These are phyloP conservation scores for Amesomyces nigricolor DNA, from an alignment of 2,329 filamentous ascomycete species.

Conservation along the genomic window DNA sequence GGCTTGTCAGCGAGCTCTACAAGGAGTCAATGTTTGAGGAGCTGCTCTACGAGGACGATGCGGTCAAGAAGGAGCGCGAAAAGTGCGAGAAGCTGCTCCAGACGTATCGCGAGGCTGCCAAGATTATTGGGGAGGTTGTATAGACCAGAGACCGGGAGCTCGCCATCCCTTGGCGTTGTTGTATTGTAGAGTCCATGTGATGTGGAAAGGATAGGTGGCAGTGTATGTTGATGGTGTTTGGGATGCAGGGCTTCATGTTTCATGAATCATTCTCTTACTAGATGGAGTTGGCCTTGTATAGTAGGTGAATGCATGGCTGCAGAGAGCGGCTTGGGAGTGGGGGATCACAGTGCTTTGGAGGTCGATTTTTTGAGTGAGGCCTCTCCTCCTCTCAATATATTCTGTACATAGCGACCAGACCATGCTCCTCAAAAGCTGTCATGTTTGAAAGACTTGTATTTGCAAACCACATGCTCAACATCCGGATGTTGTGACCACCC, in stretches of 20 bases:
- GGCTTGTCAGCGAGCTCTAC: slow-evolving; percentile 92
- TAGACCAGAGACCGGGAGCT: slow-evolving; percentile 37
- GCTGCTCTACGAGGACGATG: slow-evolving; percentile 93
- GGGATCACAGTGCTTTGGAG: not conserved
- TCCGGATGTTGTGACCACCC: too few relatives aligned
- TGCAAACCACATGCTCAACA: too few relatives aligned
- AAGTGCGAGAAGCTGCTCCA: slow-evolving; percentile 95
- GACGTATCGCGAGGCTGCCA: slow-evolving; percentile 95
- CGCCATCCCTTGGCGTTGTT: not conserved
- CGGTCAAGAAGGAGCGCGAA: slow-evolving; percentile 93
- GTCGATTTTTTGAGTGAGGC: not conserved
- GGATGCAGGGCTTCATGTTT: slow-evolving; percentile 1
- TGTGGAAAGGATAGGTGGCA: not conserved
- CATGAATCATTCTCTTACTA: not conserved
- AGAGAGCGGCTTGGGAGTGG: not conserved
- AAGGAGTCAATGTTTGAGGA: slow-evolving; percentile 87
- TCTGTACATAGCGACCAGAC: too few relatives aligned
- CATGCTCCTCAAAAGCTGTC: too few relatives aligned
- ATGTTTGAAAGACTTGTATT: too few relatives aligned
- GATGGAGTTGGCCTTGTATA: slow-evolving; percentile 3
- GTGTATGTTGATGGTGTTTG: slow-evolving; percentile 10
- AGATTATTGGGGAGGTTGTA: slow-evolving; percentile 95
- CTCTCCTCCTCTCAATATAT: not conserved
- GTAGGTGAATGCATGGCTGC: not conserved
- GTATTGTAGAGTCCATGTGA: not conserved